These are phyloP conservation scores for Beauveria sp. DNA, from an alignment of 2,329 filamentous ascomycete genomes.

Conservation along the genomic window DNA sequence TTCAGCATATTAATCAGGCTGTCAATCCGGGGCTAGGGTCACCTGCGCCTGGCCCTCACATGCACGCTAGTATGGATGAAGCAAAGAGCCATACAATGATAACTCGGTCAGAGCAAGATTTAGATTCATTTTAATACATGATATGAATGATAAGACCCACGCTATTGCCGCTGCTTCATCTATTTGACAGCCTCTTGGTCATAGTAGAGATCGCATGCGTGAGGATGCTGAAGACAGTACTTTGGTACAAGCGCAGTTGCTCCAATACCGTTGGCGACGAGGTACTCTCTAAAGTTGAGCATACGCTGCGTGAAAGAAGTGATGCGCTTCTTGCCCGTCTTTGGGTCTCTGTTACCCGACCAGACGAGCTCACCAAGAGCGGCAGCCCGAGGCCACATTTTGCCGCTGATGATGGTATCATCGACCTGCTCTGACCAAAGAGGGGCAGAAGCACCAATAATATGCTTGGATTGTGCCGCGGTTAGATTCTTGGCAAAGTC, in stretches of 20 bases:
- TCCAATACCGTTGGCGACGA: constrained; percentile 9
- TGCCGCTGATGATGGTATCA: constrained; percentile 39
- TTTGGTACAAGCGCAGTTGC: constrained; percentile 46
- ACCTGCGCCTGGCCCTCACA: neutral
- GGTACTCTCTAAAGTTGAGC: constrained; percentile 10
- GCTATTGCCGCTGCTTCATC: neutral
- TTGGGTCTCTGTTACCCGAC: constrained; percentile 43
- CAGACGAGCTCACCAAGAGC: constrained; percentile 48
- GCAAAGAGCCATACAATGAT: neutral
- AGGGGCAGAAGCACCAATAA: constrained; percentile 44
- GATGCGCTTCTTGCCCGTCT: constrained; percentile 14
- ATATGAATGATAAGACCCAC: neutral
- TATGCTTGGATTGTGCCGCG: constrained; percentile 34
- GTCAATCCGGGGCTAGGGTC: too few species aligned
- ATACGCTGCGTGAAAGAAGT: constrained; percentile 5
- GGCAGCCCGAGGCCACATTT: constrained; percentile 49
- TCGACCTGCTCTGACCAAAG: constrained; percentile 50
- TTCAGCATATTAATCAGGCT: too few species aligned
- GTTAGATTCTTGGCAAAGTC: constrained; percentile 46
- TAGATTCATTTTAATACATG: neutral
- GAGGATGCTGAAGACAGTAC: constrained; percentile 50
- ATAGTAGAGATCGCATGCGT: constrained; percentile 47
- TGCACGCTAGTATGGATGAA: neutral
- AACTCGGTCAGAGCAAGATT: neutral
- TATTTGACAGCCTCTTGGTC: constrained; percentile 34